Percentiles rank a stretch among this genome's conserved stretches.
phyloP scores from a whole-genome alignment of 257 asterid species.

The Solanum sitiens region DNA sequence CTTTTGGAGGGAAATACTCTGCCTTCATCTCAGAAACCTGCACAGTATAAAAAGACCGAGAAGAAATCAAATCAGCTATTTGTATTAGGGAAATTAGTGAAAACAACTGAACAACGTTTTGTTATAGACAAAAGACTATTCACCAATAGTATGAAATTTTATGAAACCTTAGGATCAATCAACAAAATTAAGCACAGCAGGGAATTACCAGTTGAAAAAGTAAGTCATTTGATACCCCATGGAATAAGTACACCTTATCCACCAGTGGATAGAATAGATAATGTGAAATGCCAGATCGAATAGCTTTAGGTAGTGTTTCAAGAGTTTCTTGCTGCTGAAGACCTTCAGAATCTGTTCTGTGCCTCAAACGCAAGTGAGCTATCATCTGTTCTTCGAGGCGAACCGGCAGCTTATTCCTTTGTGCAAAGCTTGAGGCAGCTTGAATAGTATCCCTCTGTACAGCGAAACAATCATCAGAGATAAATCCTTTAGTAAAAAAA shows the following conservation, averaged over 20 bases:
- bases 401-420: constrained; percentile 55
- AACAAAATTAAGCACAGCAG: neutral
- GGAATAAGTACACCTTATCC: constrained; percentile 63
- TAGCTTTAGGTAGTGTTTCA: constrained; percentile 77
- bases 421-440: constrained; percentile 70
- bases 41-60: neutral
- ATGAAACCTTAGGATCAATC: neutral
- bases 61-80: neutral
- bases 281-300: constrained; percentile 58
- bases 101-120: neutral
- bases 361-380: constrained; percentile 67
- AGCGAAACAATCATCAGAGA: neutral
- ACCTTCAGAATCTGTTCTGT: constrained; percentile 80
- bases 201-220: constrained; percentile 77
- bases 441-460: constrained; percentile 58
- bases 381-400: constrained; percentile 78
- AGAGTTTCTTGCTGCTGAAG: constrained; percentile 75
- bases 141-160: neutral
- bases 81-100: neutral
- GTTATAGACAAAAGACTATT: neutral
- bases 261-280: constrained; percentile 55
- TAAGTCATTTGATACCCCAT: constrained; percentile 67
- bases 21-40: constrained; percentile 76
- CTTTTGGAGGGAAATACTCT: constrained; percentile 58
- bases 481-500: neutral